phyloP scores from a whole-genome alignment of 495 filamentous ascomycete genomes.

The Tuber microsphaerosporum region DNA sequence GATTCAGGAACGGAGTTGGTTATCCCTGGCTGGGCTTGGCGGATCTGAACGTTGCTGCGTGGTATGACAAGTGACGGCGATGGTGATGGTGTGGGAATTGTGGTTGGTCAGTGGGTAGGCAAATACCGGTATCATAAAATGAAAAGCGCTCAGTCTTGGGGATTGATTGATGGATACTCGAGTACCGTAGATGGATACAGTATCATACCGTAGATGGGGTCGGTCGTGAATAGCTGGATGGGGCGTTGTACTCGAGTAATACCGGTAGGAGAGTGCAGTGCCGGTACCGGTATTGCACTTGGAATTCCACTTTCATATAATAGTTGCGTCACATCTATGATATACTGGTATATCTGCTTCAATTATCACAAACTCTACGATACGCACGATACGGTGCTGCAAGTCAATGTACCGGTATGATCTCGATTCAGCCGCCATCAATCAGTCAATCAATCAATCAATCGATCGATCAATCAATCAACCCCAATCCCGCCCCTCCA shows the following conservation, averaged over 20 bases:
- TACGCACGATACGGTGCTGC: neutral
- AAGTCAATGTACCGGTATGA: neutral
- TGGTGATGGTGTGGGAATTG: neutral
- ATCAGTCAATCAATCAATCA: neutral
- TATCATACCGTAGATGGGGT: neutral
- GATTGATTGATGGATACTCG: neutral
- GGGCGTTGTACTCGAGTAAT: neutral
- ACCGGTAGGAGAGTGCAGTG: neutral
- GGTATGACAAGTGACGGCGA: neutral
- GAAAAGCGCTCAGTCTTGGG: neutral
- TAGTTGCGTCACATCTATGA: neutral
- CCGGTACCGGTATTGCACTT: neutral
- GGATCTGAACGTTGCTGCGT: neutral
- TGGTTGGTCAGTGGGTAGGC: neutral
- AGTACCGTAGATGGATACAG: too few relatives aligned
- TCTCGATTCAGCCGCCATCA: neutral
- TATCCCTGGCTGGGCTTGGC: neutral
- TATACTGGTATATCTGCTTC: neutral
- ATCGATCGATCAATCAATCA: too few relatives aligned
- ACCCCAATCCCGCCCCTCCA: neutral
- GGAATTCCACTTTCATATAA: neutral
- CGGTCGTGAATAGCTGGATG: neutral
- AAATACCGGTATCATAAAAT: neutral
- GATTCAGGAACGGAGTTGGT: neutral
- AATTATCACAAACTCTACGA: neutral